Evolutionary conservation across 139 green algal species (phyloP).

Genomic region (Pedinophyceae sp.): DNA sequence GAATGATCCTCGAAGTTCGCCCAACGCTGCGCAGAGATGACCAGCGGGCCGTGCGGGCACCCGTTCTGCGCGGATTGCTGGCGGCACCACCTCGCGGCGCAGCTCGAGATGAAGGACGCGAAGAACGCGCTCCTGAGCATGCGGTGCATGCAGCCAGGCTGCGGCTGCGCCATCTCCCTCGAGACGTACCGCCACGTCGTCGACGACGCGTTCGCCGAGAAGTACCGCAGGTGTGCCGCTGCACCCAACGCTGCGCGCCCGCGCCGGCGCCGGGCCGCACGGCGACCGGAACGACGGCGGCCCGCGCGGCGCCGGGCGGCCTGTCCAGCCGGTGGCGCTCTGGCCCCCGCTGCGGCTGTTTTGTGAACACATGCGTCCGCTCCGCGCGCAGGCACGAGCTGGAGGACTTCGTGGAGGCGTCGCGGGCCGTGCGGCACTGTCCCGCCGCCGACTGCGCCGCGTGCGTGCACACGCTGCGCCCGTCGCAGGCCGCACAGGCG

Average conservation of each 20-base stretch:
- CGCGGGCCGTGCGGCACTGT: constrained; percentile 66
- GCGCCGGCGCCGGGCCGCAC: too few species aligned
- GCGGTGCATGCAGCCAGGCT: constrained; percentile 45
- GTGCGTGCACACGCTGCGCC: constrained; percentile 25
- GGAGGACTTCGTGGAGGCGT: constrained; percentile 78
- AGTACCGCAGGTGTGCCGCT: constrained; percentile 9
- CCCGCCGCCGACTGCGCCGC: constrained; percentile 40
- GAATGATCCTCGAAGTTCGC: background rate
- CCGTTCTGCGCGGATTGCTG: constrained; percentile 61
- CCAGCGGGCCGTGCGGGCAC: constrained; percentile 40
- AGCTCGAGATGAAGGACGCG: constrained; percentile 33
- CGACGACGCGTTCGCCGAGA: constrained; percentile 10
- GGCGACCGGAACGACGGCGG: background rate
- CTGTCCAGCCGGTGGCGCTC: constrained; percentile 21
- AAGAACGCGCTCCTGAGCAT: constrained; percentile 30
- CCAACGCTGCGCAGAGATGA: constrained; percentile 65
- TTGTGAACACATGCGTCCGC: constrained; percentile 19
- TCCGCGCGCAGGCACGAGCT: too few species aligned
- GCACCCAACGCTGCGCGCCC: background rate
- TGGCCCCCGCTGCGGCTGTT: background rate
- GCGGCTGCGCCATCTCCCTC: constrained; percentile 6
- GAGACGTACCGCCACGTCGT: constrained; percentile 5
- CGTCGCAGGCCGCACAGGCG: background rate
- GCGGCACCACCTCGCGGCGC: constrained; percentile 33
- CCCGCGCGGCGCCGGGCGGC: background rate